Conservation (phyloP, 2,329 filamentous ascomycete genomes). For the Fusarium sp. region DNA sequence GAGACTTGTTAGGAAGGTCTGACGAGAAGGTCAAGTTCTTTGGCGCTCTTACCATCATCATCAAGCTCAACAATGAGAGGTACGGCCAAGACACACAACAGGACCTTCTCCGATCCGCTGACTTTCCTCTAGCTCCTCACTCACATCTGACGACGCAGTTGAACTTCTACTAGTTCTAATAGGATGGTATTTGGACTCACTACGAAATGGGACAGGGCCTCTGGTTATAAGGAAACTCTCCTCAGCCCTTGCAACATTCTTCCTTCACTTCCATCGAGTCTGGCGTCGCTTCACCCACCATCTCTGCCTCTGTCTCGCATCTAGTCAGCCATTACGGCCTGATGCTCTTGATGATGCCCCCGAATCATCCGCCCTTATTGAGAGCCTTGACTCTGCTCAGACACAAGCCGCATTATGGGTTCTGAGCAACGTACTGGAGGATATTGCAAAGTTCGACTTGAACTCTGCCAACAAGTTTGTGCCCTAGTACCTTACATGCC, state of each 20-base stretch:
- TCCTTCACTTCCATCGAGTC: slow-evolving; percentile 74
- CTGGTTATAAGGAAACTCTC: slow-evolving; percentile 81
- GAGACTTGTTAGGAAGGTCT: slow-evolving; percentile 75
- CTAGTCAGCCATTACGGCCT: slow-evolving; percentile 39
- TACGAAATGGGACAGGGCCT: slow-evolving; percentile 63
- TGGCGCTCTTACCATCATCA: slow-evolving; percentile 89
- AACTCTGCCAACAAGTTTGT: slow-evolving; percentile 68
- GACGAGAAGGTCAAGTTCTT: slow-evolving; percentile 89
- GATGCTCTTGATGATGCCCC: slow-evolving; percentile 45
- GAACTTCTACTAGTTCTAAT: slow-evolving; percentile 72
- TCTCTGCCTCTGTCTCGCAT: slow-evolving; percentile 66
- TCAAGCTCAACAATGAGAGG: slow-evolving; percentile 95
- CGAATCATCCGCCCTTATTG: slow-evolving; percentile 60
- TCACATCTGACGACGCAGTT: slow-evolving; percentile 68
- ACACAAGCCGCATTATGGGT: slow-evolving; percentile 75
- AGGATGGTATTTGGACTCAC: slow-evolving; percentile 69
- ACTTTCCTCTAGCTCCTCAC: slow-evolving; percentile 52
- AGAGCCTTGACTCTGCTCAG: slow-evolving; percentile 59
- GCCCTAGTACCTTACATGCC: not conserved
- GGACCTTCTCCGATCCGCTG: not conserved
- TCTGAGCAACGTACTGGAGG: slow-evolving; percentile 53
- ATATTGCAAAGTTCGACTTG: slow-evolving; percentile 69
- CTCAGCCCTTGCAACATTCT: slow-evolving; percentile 81
- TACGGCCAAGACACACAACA: slow-evolving; percentile 50
- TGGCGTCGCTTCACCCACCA: slow-evolving; percentile 77